phyloP scores from a whole-genome alignment of 2,329 filamentous ascomycete species.

The Dissoconium aciculare region DNA sequence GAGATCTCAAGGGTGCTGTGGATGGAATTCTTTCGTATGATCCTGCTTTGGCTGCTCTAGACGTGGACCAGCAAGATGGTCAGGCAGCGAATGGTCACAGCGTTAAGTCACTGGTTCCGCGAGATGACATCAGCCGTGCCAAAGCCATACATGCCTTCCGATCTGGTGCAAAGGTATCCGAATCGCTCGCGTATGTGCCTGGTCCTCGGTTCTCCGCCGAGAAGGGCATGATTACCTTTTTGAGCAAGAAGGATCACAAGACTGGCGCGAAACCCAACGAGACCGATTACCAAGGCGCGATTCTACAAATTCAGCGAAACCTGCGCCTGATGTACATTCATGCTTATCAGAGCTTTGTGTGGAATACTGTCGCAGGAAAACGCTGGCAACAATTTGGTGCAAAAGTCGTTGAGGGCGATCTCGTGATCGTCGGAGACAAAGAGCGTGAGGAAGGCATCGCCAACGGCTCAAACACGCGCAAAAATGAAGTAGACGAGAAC shows the following conservation, averaged over 20 bases:
- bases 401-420: constrained; percentile 67
- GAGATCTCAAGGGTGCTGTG: constrained; percentile 66
- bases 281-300: constrained; percentile 65
- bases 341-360: constrained; percentile 87
- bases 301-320: constrained; percentile 65
- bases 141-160: constrained; percentile 61
- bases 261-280: constrained; percentile 34
- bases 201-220: constrained; percentile 65
- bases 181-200: constrained; percentile 56
- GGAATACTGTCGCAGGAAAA: constrained; percentile 73
- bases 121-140: constrained; percentile 67
- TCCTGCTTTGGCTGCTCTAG: constrained; percentile 32
- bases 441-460: constrained; percentile 27
- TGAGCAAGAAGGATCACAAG: constrained; percentile 36
- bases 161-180: constrained; percentile 33
- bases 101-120: constrained; percentile 37
- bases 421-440: constrained; percentile 54
- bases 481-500: constrained; percentile 39
- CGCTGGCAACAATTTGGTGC: constrained; percentile 64
- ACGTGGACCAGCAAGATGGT: constrained; percentile 36
- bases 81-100: constrained; percentile 12
- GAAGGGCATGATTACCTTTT: constrained; percentile 59
- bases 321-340: constrained; percentile 91
- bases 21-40: constrained; percentile 63
- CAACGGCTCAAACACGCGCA: constrained; percentile 21